These are phyloP conservation scores for Lepiota venenata DNA, from an alignment of 768 basidiomycete species.

Conservation along the genomic window DNA sequence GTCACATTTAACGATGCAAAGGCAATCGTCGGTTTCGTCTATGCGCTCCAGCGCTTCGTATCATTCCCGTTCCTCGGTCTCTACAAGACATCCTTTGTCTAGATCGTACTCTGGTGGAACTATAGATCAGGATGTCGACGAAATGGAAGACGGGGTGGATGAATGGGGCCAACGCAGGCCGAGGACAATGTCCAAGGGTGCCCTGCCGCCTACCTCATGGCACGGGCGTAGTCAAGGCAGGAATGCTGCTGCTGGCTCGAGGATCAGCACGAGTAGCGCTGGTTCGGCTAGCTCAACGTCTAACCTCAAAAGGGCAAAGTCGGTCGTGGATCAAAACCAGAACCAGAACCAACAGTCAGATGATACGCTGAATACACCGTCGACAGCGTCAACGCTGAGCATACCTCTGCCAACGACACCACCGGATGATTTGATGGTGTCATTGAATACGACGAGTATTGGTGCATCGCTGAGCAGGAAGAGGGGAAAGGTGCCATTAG, in stretches of 20 bases:
- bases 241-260: conserved; percentile 12
- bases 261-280: conserved; percentile 28
- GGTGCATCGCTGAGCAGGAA: background rate
- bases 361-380: conserved; percentile 24
- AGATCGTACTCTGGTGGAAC: conserved; percentile 30
- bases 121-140: conserved; percentile 18
- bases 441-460: conserved; percentile 8
- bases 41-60: conserved; percentile 22
- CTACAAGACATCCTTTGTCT: conserved; percentile 26
- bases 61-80: conserved; percentile 10
- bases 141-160: conserved; percentile 13
- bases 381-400: conserved; percentile 32
- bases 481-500: conserved; percentile 9
- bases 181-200: conserved; percentile 3
- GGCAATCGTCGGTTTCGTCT: conserved; percentile 43
- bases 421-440: conserved; percentile 18
- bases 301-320: conserved; percentile 6
- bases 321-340: conserved; percentile 3
- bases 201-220: conserved; percentile 24
- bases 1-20: conserved; percentile 51
- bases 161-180: conserved; percentile 19
- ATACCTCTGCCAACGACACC: conserved; percentile 32
- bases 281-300: conserved; percentile 17
- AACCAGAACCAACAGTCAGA: conserved; percentile 11
- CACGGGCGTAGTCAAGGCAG: conserved; percentile 14